These are phyloP conservation scores for Pichia sp. DNA, from an alignment of 1,139 yeast species.

Conservation along the genomic window DNA sequence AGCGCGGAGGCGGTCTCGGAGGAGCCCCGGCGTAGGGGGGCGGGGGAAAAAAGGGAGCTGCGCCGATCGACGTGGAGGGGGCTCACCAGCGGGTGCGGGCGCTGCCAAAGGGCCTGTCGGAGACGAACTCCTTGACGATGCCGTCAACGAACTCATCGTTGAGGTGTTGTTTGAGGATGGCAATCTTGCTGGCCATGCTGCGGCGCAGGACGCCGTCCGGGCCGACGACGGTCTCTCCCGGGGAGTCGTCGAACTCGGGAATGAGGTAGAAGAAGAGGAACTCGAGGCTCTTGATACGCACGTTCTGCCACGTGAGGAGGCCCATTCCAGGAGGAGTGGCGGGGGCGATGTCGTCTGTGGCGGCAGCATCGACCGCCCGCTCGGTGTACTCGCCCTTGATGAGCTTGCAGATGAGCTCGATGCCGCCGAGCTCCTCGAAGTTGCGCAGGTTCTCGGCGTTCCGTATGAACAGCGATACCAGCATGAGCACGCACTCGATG, in stretches of 20 bases:
- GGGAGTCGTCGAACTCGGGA: slow-evolving; percentile 43
- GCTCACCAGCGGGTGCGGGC: slow-evolving; percentile 29
- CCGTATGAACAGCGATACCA: slow-evolving; percentile 42
- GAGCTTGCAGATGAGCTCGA: slow-evolving; percentile 47
- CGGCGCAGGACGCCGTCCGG: slow-evolving; percentile 32
- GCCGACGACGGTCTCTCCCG: slow-evolving; percentile 4
- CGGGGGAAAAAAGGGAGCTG: no score
- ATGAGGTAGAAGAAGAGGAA: slow-evolving; percentile 66
- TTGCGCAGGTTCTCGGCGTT: slow-evolving; percentile 53
- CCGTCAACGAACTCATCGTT: slow-evolving; percentile 42
- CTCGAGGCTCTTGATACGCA: slow-evolving; percentile 63
- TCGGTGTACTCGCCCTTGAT: slow-evolving; percentile 30
- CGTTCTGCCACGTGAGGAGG: slow-evolving; percentile 38
- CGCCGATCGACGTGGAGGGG: not conserved
- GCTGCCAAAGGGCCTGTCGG: slow-evolving; percentile 47
- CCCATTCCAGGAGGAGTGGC: no score
- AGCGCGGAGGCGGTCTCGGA: no score
- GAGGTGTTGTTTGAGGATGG: slow-evolving; percentile 45
- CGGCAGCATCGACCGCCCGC: not conserved
- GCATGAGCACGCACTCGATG: slow-evolving; percentile 50
- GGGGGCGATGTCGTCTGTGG: no score
- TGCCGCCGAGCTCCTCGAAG: slow-evolving; percentile 61
- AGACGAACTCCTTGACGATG: slow-evolving; percentile 42
- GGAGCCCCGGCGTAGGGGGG: no score
- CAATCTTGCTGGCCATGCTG: slow-evolving; percentile 49